These are phyloP conservation scores for Azolla pinnata DNA, from an alignment of 75 land plant species.

Conservation along the genomic window DNA sequence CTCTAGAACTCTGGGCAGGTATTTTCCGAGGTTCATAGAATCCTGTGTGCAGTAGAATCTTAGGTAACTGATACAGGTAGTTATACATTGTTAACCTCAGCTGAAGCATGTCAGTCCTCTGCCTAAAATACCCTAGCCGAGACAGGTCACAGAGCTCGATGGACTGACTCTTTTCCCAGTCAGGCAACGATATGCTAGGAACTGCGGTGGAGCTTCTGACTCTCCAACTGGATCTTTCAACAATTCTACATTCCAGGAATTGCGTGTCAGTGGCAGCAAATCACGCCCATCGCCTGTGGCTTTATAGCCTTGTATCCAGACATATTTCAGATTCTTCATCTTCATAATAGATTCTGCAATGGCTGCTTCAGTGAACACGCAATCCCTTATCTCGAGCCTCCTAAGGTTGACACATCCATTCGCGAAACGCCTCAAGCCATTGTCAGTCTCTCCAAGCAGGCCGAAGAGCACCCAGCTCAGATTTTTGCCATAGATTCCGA, in stretches of 20 bases:
- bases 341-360: constrained; percentile 12
- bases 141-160: too few relatives aligned
- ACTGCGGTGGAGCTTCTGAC: too few relatives aligned
- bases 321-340: constrained; percentile 20
- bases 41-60: too few relatives aligned
- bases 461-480: constrained; percentile 36
- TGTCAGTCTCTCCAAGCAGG: constrained; percentile 23
- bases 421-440: constrained; percentile 22
- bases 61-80: too few relatives aligned
- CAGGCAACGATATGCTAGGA: too few relatives aligned
- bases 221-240: too few relatives aligned
- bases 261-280: constrained; percentile 48
- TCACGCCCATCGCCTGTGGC: constrained; percentile 29
- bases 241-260: constrained; percentile 64
- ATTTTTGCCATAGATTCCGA: constrained; percentile 23
- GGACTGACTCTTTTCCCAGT: too few relatives aligned
- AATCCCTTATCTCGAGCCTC: constrained; percentile 39
- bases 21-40: too few relatives aligned
- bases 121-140: too few relatives aligned
- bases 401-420: constrained; percentile 26
- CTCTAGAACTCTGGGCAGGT: too few relatives aligned
- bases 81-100: too few relatives aligned
- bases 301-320: constrained; percentile 81
- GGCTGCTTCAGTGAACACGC: constrained; percentile 20
- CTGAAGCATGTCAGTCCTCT: too few relatives aligned